These are phyloP conservation scores for Jatropha curcas DNA, from an alignment of 345 rosid species.

Conservation along the genomic window DNA sequence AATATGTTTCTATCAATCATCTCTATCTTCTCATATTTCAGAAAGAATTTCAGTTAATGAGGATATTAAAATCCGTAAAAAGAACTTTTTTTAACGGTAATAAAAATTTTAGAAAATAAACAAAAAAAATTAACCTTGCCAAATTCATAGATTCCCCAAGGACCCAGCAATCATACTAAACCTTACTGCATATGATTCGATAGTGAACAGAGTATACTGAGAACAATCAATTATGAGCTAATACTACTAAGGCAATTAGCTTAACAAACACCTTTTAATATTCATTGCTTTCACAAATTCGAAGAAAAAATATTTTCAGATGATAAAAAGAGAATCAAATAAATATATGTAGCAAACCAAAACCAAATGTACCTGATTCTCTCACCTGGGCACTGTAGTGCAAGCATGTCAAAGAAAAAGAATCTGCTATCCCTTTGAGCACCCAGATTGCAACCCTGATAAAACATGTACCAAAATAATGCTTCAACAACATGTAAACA, in stretches of 20 bases:
- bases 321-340: too few relatives aligned
- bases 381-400: constrained; percentile 73
- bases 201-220: too few relatives aligned
- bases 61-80: background rate
- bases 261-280: background rate
- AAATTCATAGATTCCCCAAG: background rate
- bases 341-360: background rate
- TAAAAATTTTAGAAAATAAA: background rate
- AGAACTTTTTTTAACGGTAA: background rate
- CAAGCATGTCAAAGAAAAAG: constrained; percentile 73
- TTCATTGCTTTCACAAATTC: background rate
- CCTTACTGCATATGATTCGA: background rate
- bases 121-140: too few relatives aligned
- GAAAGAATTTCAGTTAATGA: background rate
- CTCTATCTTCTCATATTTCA: background rate
- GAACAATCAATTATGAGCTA: background rate
- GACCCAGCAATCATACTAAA: background rate
- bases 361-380: constrained; percentile 11
- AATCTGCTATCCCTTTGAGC: constrained; percentile 63
- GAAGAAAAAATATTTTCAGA: background rate
- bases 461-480: constrained; percentile 10
- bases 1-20: constrained; percentile 4
- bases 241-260: background rate
- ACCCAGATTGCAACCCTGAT: constrained; percentile 77
- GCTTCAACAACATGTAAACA: background rate